Evolutionary conservation across 148 eudicot genomes (phyloP), one percentile per base, ranked within the genome.

Genomic region (Vaccinium vitisidaea): DNA sequence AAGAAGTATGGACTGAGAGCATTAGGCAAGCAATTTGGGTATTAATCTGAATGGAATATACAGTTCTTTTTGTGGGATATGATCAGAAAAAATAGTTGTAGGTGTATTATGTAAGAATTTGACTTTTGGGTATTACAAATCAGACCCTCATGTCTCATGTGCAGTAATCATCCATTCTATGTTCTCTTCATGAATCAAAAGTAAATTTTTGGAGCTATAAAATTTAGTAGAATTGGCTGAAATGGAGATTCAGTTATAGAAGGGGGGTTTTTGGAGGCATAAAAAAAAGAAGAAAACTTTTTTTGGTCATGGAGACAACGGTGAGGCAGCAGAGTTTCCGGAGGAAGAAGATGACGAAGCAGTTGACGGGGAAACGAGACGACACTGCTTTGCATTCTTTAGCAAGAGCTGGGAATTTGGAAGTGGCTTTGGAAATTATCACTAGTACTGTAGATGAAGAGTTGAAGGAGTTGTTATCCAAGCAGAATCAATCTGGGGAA

Each of bases 401-500:
- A 2, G 88, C 87, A 8, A 92, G 92, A 75, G 84, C 89, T 19
- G 94, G 90, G 82, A 82, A 90, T 80, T 82, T 83, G 86, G 85
- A 82, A 49, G 77, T 46, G 61, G 88, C 83, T 75, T 49, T 86
- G 65, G 91, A 87, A 21, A 89, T 92, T 25, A 56, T 90, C 11
- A 83, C 48, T 11, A 80, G 48, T 70, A 74, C 65, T 27, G 91
- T 77, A 8, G 92, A 83, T 18, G 88, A 84, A 21, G 89, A 86
- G 78, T 83, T 90, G 63, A 86, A 82, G 79, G 87, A 86, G 12
- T 73, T 89, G 84, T 77, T 92, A 73, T 83, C 88, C 23, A 92
- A 83, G 89, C 91, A 82, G 74, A 92, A 92, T 48, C 91, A 87
- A 86, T 82, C 91, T 2, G 91, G 92, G 6, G 94, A 92, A 79